phyloP scores from a whole-genome alignment of 768 basidiomycete genomes.

The Boletus sp. region DNA sequence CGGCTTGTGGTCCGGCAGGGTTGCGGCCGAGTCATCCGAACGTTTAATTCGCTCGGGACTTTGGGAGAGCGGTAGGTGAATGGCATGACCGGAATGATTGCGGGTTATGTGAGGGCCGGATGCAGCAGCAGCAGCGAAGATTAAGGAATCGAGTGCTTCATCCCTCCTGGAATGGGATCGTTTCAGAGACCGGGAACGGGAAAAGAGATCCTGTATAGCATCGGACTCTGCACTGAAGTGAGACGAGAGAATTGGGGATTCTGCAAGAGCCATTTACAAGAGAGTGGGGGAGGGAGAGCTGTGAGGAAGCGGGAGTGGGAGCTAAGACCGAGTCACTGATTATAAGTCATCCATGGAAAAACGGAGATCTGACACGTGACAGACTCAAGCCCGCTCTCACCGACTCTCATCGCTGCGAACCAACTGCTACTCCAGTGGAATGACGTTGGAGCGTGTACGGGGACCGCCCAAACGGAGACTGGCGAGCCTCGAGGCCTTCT shows the following conservation, averaged over 20 bases:
- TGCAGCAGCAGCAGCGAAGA: conserved; percentile 73
- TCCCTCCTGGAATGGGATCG: conserved; percentile 54
- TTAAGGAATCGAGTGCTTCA: conserved; percentile 71
- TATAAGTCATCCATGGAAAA: conserved; percentile 4
- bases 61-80: conserved; percentile 48
- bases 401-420: neutral
- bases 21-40: conserved; percentile 37
- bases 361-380: conserved; percentile 4
- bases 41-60: conserved; percentile 50
- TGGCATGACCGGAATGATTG: conserved; percentile 83
- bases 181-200: conserved; percentile 43
- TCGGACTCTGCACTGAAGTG: conserved; percentile 41
- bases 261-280: conserved; percentile 25
- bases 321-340: neutral
- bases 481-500: neutral
- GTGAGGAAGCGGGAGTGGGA: neutral
- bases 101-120: conserved; percentile 77
- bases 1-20: conserved; percentile 42
- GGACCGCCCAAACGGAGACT: neutral
- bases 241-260: conserved; percentile 28
- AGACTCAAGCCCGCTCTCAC: neutral
- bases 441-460: neutral
- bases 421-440: neutral
- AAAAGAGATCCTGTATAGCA: conserved; percentile 63
- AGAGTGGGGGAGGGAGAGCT: neutral